These are phyloP conservation scores for Paraphysoderma sedebokerense DNA, from an alignment of 371 early-diverging fungal genomes.

Conservation along the genomic window DNA sequence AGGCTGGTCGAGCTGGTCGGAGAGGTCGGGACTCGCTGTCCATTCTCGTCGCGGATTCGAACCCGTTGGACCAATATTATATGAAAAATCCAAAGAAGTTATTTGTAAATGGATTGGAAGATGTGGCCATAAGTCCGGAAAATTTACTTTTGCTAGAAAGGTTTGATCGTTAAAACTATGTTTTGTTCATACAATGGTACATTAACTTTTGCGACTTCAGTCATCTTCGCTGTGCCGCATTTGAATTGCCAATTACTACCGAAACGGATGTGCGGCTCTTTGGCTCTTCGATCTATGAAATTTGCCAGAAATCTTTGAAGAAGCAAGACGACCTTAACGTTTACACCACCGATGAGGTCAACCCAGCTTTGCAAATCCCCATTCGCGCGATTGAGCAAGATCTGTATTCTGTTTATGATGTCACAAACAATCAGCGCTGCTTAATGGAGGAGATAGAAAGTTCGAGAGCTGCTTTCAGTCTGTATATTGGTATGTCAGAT, in stretches of 20 bases:
- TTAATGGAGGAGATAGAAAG: slow-evolving; percentile 16
- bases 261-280: not conserved
- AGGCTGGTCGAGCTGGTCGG: slow-evolving; percentile 51
- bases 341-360: slow-evolving; percentile 9
- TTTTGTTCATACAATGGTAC: no score
- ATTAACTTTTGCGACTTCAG: no score
- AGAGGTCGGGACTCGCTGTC: slow-evolving; percentile 36
- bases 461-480: slow-evolving; percentile 7
- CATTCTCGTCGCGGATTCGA: slow-evolving; percentile 24
- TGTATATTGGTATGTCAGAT: slow-evolving; percentile 7
- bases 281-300: not conserved
- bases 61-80: slow-evolving; percentile 18
- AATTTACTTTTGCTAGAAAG: not conserved
- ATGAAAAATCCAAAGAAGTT: not conserved
- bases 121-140: not conserved
- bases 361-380: slow-evolving; percentile 11
- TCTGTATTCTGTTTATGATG: slow-evolving; percentile 9
- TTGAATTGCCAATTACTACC: slow-evolving; percentile 9
- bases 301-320: not conserved
- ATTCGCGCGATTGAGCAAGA: slow-evolving; percentile 8
- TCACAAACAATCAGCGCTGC: not conserved
- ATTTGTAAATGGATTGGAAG: slow-evolving; percentile 2
- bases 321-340: not conserved
- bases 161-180: slow-evolving; percentile 1
- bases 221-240: slow-evolving; percentile 24